Evolutionary conservation across 2,329 filamentous ascomycete genomes (phyloP).

Genomic region (Lanzia echinophila): DNA sequence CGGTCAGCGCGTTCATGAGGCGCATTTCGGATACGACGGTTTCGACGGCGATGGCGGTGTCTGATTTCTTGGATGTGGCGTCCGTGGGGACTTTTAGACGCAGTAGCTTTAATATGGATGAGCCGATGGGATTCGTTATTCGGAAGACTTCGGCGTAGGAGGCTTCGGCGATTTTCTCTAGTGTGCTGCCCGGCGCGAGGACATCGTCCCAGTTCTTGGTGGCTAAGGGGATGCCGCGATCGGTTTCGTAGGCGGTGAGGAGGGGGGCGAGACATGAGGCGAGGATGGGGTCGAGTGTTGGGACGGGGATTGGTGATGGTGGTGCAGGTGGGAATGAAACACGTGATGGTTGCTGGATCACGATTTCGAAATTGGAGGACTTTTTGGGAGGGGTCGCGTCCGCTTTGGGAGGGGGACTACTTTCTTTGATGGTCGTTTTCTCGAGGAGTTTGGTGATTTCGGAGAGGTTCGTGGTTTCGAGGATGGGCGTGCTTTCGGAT

Average conservation of each 20-base stretch:
- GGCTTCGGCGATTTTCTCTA: conserved; percentile 60
- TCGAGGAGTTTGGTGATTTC: neutral
- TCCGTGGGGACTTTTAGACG: conserved; percentile 38
- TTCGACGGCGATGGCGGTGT: conserved; percentile 27
- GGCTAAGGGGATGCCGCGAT: conserved; percentile 11
- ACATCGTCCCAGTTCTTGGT: conserved; percentile 46
- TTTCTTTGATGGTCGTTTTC: neutral
- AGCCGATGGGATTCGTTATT: conserved; percentile 51
- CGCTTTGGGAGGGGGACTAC: no score
- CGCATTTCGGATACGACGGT: conserved; percentile 53
- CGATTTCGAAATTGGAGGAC: no score
- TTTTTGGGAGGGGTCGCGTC: no score
- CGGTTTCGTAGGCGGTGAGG: conserved; percentile 15
- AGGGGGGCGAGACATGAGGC: conserved; percentile 18
- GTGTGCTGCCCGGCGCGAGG: conserved; percentile 44
- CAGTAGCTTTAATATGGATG: conserved; percentile 60
- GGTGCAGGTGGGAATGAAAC: no score
- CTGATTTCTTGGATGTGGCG: conserved; percentile 12
- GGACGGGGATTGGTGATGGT: no score
- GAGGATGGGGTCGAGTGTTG: neutral
- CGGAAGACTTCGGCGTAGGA: conserved; percentile 62
- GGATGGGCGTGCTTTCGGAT: neutral
- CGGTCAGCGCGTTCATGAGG: conserved; percentile 58
- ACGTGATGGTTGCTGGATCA: no score
- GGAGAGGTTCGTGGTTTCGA: no score